These are phyloP conservation scores for Termitomyces sp. DNA, from an alignment of 768 basidiomycete species.

Conservation along the genomic window DNA sequence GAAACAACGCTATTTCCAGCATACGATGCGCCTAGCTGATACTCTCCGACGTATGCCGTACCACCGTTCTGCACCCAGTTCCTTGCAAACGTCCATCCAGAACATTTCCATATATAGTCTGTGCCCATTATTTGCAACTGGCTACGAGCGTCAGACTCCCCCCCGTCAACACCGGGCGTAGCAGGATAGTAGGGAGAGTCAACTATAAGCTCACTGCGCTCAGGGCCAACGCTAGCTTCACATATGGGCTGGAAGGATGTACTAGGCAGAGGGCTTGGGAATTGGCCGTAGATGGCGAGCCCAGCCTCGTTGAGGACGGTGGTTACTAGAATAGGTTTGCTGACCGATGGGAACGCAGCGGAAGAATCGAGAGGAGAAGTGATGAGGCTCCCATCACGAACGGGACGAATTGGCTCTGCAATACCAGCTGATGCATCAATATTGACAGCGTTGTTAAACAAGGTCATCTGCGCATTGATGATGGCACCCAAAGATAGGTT, in stretches of 20 bases:
- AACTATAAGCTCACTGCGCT: slow-evolving; percentile 37
- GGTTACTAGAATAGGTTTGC: slow-evolving; percentile 66
- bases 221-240: slow-evolving; percentile 37
- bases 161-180: slow-evolving; percentile 18
- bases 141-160: slow-evolving; percentile 43
- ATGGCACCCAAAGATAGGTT: slow-evolving; percentile 44
- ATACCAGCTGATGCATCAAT: slow-evolving; percentile 50
- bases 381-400: slow-evolving; percentile 63
- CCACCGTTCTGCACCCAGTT: slow-evolving; percentile 64
- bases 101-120: slow-evolving; percentile 65
- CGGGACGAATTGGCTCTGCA: slow-evolving; percentile 59
- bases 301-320: slow-evolving; percentile 72
- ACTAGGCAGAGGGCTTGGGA: slow-evolving; percentile 32
- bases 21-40: slow-evolving; percentile 63
- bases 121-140: slow-evolving; percentile 56
- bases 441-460: slow-evolving; percentile 33
- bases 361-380: slow-evolving; percentile 60
- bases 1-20: slow-evolving; percentile 52
- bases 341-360: slow-evolving; percentile 49
- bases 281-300: slow-evolving; percentile 44
- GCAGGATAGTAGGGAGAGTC: slow-evolving; percentile 42
- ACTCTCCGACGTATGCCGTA: slow-evolving; percentile 61
- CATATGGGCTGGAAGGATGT: slow-evolving; percentile 33
- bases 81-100: slow-evolving; percentile 65
- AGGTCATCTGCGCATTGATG: slow-evolving; percentile 43